phyloP scores from a whole-genome alignment of 441 rosid species.

The Pelargonium citronellum region DNA sequence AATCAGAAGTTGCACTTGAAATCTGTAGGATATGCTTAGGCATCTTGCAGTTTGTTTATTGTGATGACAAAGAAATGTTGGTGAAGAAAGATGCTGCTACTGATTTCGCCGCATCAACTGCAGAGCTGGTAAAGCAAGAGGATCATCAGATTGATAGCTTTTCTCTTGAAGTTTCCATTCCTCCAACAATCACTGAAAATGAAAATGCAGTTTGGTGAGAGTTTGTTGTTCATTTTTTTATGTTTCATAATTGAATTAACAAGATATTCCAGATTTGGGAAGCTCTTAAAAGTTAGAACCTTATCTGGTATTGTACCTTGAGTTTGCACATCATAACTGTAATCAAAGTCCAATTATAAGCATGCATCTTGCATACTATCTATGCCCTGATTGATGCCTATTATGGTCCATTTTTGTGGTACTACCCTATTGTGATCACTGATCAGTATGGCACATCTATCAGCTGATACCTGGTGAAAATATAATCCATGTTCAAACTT shows the following conservation, averaged over 20 bases:
- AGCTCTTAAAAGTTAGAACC: too few relatives aligned
- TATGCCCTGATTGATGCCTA: not conserved
- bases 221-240: slow-evolving; percentile 6
- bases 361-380: not conserved
- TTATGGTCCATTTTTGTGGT: not conserved
- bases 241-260: not conserved
- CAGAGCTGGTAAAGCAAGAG: slow-evolving; percentile 52
- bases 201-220: slow-evolving; percentile 53
- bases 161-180: slow-evolving; percentile 68
- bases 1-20: slow-evolving; percentile 27
- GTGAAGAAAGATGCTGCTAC: slow-evolving; percentile 33
- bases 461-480: not conserved
- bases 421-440: not conserved
- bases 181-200: slow-evolving; percentile 43
- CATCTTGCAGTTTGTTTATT: slow-evolving; percentile 53
- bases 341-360: not conserved
- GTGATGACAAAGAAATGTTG: slow-evolving; percentile 34
- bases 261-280: not conserved
- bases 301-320: too few relatives aligned
- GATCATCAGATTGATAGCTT: slow-evolving; percentile 60
- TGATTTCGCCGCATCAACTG: slow-evolving; percentile 42
- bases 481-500: slow-evolving; percentile 7
- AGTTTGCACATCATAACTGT: not conserved
- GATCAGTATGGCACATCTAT: not conserved
- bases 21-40: slow-evolving; percentile 73